Evolutionary conservation across 2,329 filamentous ascomycete species (phyloP).

Genomic region (Aspergillus sp.): DNA sequence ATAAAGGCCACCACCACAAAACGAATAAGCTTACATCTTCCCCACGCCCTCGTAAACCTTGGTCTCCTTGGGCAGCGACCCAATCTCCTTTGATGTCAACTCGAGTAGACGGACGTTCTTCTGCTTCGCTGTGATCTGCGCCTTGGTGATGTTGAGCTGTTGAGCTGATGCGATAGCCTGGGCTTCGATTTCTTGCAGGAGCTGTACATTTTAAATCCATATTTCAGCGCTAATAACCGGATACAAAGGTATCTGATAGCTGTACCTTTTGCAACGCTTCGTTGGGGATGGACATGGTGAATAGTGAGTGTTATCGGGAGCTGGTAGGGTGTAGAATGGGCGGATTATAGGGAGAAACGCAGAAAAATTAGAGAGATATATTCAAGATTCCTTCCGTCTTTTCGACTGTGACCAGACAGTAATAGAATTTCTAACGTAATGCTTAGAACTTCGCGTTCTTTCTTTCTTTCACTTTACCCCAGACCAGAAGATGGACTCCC

Average conservation of each 20-base stretch:
- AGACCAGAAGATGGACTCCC: constrained; percentile 7
- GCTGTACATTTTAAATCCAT: constrained; percentile 41
- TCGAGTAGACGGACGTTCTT: constrained; percentile 82
- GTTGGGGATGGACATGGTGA: constrained; percentile 79
- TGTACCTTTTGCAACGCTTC: constrained; percentile 85
- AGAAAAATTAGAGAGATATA: too few relatives aligned
- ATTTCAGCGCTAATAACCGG: too few relatives aligned
- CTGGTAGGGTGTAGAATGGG: too few relatives aligned
- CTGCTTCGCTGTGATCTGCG: constrained; percentile 77
- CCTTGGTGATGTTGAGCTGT: constrained; percentile 77
- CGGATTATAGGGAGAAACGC: too few relatives aligned
- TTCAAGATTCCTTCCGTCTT: too few relatives aligned
- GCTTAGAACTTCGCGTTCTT: not conserved
- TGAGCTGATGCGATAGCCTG: constrained; percentile 84
- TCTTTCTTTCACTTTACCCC: not conserved
- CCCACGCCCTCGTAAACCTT: constrained; percentile 90
- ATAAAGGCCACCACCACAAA: too few relatives aligned
- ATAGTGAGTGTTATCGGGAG: not conserved
- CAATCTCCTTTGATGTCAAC: constrained; percentile 75
- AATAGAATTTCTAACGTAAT: too few relatives aligned
- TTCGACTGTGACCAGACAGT: too few relatives aligned
- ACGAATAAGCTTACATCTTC: constrained; percentile 67
- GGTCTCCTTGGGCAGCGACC: constrained; percentile 64
- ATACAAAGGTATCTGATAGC: too few relatives aligned
- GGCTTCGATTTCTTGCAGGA: constrained; percentile 87